Evolutionary conservation across 2,329 filamentous ascomycete species (phyloP).

Genomic region (Pseudogymnoascus destructans): DNA sequence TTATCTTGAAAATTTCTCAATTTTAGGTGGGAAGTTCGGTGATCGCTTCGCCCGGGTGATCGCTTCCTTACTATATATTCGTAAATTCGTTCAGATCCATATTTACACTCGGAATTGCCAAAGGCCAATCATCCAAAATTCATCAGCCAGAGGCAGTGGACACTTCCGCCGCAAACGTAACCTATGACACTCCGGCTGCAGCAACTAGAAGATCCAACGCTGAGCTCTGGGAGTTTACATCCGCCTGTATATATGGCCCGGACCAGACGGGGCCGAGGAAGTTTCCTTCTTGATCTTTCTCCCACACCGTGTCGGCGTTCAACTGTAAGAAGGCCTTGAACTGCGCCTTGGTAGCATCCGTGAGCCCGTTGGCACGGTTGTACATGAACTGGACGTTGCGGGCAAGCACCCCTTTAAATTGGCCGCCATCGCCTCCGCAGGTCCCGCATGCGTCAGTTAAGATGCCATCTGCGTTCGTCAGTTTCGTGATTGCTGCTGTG

Average conservation of each 20-base stretch:
- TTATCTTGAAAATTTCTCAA: too few relatives aligned
- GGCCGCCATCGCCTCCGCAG: conserved; percentile 35
- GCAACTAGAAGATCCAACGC: conserved; percentile 56
- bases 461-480: conserved; percentile 35
- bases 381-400: conserved; percentile 50
- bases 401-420: conserved; percentile 63
- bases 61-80: not conserved
- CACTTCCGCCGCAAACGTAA: not conserved
- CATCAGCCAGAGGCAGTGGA: not conserved
- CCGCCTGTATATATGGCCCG: conserved; percentile 41
- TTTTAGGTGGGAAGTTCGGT: too few relatives aligned
- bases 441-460: conserved; percentile 43
- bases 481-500: conserved; percentile 35
- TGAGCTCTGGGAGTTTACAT: conserved; percentile 48
- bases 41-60: too few relatives aligned
- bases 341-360: conserved; percentile 33
- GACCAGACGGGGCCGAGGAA: conserved; percentile 52
- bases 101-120: not conserved
- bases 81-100: not conserved
- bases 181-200: conserved; percentile 28
- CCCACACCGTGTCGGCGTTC: conserved; percentile 56
- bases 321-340: conserved; percentile 42
- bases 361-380: conserved; percentile 18
- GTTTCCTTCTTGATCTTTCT: conserved; percentile 38
- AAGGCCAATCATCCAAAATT: not conserved